Evolutionary conservation across 2,329 filamentous ascomycete genomes (phyloP).

Genomic region (Epichloe gansuensis): DNA sequence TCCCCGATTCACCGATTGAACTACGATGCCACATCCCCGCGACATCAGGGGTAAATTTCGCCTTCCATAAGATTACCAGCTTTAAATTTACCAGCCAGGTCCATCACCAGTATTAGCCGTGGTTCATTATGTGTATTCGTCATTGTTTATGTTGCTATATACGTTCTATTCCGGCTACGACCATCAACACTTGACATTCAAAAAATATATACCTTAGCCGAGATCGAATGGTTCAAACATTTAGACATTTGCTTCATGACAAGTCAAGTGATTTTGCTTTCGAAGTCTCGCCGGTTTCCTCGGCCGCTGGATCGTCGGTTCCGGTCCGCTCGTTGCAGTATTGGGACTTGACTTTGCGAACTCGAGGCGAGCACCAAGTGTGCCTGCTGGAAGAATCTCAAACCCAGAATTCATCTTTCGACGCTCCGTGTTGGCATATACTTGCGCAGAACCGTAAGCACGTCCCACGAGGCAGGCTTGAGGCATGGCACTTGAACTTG

Average conservation of each 20-base stretch:
- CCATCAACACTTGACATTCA: background rate
- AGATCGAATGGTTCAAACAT: constrained; percentile 1
- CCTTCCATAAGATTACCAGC: no score
- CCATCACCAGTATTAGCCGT: no score
- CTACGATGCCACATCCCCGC: background rate
- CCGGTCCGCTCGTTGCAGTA: background rate
- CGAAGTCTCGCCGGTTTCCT: background rate
- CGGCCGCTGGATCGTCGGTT: background rate
- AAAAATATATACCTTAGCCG: background rate
- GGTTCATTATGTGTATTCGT: no score
- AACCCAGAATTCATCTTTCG: constrained; percentile 5
- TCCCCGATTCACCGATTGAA: constrained; percentile 2
- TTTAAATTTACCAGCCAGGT: no score
- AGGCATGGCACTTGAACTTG: background rate
- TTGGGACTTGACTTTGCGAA: background rate
- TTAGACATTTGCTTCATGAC: background rate
- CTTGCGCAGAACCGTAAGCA: constrained; percentile 6
- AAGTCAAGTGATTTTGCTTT: background rate
- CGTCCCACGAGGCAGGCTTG: background rate
- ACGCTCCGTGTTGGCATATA: constrained; percentile 6
- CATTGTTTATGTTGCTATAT: background rate
- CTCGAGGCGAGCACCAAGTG: constrained; percentile 5
- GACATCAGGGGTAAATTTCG: no score
- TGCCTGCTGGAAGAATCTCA: constrained; percentile 7
- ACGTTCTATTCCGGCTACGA: background rate